A percentile compares a stretch with the other conserved stretches of the same genome.
phyloP scores from a whole-genome alignment of 2,329 filamentous ascomycete genomes.

The Pseudogymnoascus sp. region DNA sequence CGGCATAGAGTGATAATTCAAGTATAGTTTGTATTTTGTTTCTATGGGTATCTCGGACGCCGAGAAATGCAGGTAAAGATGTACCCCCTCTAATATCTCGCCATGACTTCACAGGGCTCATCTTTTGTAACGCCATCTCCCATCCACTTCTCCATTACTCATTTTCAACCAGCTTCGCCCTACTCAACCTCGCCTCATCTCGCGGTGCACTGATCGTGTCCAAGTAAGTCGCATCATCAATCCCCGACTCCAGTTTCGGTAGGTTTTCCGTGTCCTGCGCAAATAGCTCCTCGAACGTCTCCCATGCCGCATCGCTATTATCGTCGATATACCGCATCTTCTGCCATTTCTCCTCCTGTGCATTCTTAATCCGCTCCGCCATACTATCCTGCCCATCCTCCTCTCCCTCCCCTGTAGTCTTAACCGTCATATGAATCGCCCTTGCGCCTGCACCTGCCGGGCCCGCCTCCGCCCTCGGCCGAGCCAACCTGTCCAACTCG shows the following conservation, averaged over 20 bases:
- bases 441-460: conserved; percentile 46
- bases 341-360: conserved; percentile 78
- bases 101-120: neutral
- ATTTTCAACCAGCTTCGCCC: conserved; percentile 11
- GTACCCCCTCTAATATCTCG: neutral
- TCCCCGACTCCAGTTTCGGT: conserved; percentile 41
- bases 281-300: conserved; percentile 66
- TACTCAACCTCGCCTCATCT: conserved; percentile 25
- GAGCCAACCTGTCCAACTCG: conserved; percentile 49
- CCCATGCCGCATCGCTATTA: conserved; percentile 67
- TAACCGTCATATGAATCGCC: conserved; percentile 81
- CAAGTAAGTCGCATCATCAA: conserved; percentile 52
- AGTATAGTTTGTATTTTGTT: neutral
- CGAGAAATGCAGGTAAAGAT: conserved; percentile 10
- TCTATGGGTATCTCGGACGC: conserved; percentile 10
- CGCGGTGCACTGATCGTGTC: conserved; percentile 52
- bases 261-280: conserved; percentile 16
- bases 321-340: conserved; percentile 75
- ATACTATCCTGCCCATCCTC: conserved; percentile 61
- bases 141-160: neutral
- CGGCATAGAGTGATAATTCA: neutral
- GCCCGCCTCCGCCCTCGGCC: conserved; percentile 30
- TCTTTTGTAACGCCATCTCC: neutral
- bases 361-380: conserved; percentile 64
- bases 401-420: conserved; percentile 63